These are phyloP conservation scores for Chondrus crispus DNA, from an alignment of 23 red algal genomes.

Conservation along the genomic window DNA sequence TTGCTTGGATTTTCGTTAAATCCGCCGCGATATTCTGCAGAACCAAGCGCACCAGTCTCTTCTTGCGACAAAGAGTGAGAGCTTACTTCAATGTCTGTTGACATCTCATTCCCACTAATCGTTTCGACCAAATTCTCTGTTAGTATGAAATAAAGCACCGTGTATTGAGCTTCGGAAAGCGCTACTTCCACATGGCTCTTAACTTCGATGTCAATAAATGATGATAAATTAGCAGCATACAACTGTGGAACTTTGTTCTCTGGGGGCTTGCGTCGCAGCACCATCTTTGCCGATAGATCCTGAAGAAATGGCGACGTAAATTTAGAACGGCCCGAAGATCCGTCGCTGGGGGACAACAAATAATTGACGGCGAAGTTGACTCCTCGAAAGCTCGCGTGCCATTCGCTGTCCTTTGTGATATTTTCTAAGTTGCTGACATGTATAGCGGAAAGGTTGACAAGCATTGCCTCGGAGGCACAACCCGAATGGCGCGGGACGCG, in stretches of 20 bases:
- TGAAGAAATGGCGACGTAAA: slow-evolving; percentile 41
- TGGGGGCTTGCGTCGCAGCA: too few relatives aligned
- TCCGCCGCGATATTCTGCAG: neutral
- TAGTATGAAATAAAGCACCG: slow-evolving; percentile 79
- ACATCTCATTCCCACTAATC: slow-evolving; percentile 29
- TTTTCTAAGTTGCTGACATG: neutral
- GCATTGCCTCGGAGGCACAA: slow-evolving; percentile 45
- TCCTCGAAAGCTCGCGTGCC: slow-evolving; percentile 4
- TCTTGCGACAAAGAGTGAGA: neutral
- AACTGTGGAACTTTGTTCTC: too few relatives aligned
- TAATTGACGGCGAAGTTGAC: slow-evolving; percentile 27
- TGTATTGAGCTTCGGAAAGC: slow-evolving; percentile 70
- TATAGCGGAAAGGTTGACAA: neutral
- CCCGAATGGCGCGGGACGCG: slow-evolving; percentile 46
- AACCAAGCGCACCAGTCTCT: neutral
- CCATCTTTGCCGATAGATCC: slow-evolving; percentile 21
- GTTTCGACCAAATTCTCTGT: slow-evolving; percentile 77
- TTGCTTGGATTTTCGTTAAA: neutral
- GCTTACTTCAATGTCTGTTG: neutral
- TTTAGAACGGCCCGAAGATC: neutral
- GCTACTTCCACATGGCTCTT: too few relatives aligned
- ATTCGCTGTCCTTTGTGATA: neutral
- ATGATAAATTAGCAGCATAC: too few relatives aligned
- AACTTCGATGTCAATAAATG: too few relatives aligned
- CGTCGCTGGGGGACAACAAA: neutral